These are phyloP conservation scores for Corinectria fuckeliana DNA, from an alignment of 2,329 filamentous ascomycete species.

Conservation along the genomic window DNA sequence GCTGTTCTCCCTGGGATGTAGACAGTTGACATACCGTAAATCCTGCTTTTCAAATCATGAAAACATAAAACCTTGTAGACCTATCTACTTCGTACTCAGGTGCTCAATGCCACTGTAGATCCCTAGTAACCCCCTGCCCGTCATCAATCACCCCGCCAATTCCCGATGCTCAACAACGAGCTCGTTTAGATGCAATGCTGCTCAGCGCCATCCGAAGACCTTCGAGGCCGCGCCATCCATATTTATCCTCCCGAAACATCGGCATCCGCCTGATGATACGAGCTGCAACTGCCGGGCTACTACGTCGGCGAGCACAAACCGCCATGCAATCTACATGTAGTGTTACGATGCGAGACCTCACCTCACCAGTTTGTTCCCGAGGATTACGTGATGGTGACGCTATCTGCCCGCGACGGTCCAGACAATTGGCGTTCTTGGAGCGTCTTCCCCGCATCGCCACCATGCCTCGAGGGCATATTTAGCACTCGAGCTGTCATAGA, in stretches of 20 bases:
- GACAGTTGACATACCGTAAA: too few species aligned
- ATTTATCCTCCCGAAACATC: constrained; percentile 9
- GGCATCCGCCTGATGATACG: background rate
- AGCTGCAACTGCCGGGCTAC: background rate
- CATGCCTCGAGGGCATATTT: background rate
- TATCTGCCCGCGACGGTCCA: background rate
- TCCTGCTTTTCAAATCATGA: too few species aligned
- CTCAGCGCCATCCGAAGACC: too few species aligned
- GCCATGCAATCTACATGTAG: background rate
- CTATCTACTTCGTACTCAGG: too few species aligned
- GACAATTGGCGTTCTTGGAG: constrained; percentile 18
- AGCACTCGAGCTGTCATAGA: constrained; percentile 38
- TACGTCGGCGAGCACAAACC: background rate
- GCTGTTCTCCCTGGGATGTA: too few species aligned
- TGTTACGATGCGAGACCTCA: background rate
- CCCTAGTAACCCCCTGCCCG: too few species aligned
- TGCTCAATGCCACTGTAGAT: too few species aligned
- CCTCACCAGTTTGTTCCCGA: background rate
- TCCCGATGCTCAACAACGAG: too few species aligned
- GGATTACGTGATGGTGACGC: constrained; percentile 38
- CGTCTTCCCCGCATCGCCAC: constrained; percentile 25
- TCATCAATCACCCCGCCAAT: too few species aligned
- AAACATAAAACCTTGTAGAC: too few species aligned
- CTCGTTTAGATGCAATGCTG: too few species aligned
- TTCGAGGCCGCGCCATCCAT: constrained; percentile 32